Base-by-base conservation (phyloP, 2,329 filamentous ascomycete species). In the Aspergillus alliaceus region DNA sequence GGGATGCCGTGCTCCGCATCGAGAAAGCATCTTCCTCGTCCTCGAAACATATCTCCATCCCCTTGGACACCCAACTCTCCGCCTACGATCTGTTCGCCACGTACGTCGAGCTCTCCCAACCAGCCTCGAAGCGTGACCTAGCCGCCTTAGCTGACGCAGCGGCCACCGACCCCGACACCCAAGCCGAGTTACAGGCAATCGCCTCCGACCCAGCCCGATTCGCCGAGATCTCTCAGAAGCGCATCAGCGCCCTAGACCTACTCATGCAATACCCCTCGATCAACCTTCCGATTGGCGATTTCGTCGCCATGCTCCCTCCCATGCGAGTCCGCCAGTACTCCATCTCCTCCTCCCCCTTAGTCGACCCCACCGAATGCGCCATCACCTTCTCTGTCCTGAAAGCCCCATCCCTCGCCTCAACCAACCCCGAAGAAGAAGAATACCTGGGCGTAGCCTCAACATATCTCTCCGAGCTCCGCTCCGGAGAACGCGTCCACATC, bases 271-370 rank as follows among this genome's bases (percentile, higher is more conserved):
- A 86, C 68, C 79, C 83, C 0, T 73, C 78, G 0, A 78, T 90
- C 34, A 74, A 82, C 3, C 73, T 93, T 0, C 81, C 89, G 0
- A 81, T 95, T 22, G 82, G 82, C 3, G 75, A 84, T 20, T 93
- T 89, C 76, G 79, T 95, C 7, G 80, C 82, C 34, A 87, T 91
- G 80, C 82, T 92, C 1, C 88, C 89, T 2, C 87, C 90, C 0
- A 90, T 95, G 86, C 86, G 89, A 25, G 81, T 90, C 39, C 83
- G 89, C 18, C 87, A 90, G 71, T 92, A 92, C 77, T 90, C 86
- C 34, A 91, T 93, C 67, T 91, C 89, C 0, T 91, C 89, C 0
- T 90, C 89, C 0, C 88, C 89, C 0, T 79, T 90, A 0, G 79
- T 77, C 61, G 81, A 87, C 59, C 78, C 83, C 0, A 77, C 75